Conservation (phyloP, 2,329 filamentous ascomycete genomes). For the Xylaria sp. region DNA sequence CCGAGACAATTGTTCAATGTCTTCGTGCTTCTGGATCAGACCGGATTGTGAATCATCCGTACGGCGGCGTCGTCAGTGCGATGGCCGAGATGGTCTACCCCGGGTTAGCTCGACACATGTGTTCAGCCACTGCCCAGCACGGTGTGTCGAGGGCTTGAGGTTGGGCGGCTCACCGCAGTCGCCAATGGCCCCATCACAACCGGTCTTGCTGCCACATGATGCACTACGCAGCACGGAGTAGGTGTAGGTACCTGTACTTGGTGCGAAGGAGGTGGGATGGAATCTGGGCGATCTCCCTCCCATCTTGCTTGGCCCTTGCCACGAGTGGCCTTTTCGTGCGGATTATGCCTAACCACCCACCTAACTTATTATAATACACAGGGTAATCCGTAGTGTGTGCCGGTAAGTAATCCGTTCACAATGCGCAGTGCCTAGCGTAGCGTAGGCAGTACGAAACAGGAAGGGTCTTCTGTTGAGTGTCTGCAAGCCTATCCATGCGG, state of each 20-base stretch:
- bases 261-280: not conserved
- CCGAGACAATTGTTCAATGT: not conserved
- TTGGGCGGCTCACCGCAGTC: constrained; percentile 2
- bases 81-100: too few relatives aligned
- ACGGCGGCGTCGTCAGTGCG: too few relatives aligned
- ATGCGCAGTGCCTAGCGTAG: not conserved
- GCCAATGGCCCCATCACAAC: too few relatives aligned
- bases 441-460: not conserved
- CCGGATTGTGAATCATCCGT: not conserved
- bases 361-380: too few relatives aligned
- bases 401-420: too few relatives aligned
- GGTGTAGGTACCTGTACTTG: not conserved
- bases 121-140: constrained; percentile 10
- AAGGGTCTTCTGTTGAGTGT: not conserved
- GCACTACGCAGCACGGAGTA: not conserved
- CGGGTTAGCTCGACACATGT: not conserved
- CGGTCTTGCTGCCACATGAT: not conserved
- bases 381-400: too few relatives aligned
- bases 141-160: constrained; percentile 2
- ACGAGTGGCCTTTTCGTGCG: too few relatives aligned
- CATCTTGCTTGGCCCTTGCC: too few relatives aligned
- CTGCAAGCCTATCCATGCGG: constrained; percentile 13
- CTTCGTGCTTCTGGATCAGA: not conserved
- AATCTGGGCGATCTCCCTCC: not conserved
- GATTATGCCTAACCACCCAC: too few relatives aligned